These are phyloP conservation scores for Rhododendron molle DNA, from an alignment of 148 eudicot species.

Conservation along the genomic window DNA sequence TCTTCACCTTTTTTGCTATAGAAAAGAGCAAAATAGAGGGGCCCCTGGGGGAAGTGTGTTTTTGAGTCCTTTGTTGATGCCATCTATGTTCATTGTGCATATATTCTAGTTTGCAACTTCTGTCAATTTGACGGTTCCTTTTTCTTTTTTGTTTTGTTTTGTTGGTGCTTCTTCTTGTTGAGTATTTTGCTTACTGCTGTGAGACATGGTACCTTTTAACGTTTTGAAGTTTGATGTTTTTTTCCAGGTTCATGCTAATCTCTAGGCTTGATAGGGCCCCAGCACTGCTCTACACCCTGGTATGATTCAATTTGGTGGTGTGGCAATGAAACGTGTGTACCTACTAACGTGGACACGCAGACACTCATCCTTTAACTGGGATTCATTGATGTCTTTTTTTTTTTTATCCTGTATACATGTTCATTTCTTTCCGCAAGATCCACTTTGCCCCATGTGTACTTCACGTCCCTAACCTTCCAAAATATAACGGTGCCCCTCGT, in stretches of 20 bases:
- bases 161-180: background rate
- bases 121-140: background rate
- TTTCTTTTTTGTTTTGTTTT: background rate
- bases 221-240: slow-evolving; percentile 1
- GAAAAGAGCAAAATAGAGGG: background rate
- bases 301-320: slow-evolving; percentile 25
- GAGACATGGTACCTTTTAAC: background rate
- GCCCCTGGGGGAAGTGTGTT: background rate
- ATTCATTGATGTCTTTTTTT: background rate
- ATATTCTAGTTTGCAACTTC: background rate
- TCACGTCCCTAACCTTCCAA: background rate
- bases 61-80: background rate
- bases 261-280: slow-evolving; percentile 70
- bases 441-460: background rate
- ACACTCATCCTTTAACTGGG: background rate
- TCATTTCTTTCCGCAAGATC: background rate
- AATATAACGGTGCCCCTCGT: too few species aligned
- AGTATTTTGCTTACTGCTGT: background rate
- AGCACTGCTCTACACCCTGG: slow-evolving; percentile 81
- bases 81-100: background rate
- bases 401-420: background rate
- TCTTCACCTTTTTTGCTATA: background rate
- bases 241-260: slow-evolving; percentile 72
- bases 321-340: background rate
- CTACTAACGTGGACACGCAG: background rate